Conservation (phyloP, 768 basidiomycete genomes). For the Porpolomopsis calyptriformis region DNA sequence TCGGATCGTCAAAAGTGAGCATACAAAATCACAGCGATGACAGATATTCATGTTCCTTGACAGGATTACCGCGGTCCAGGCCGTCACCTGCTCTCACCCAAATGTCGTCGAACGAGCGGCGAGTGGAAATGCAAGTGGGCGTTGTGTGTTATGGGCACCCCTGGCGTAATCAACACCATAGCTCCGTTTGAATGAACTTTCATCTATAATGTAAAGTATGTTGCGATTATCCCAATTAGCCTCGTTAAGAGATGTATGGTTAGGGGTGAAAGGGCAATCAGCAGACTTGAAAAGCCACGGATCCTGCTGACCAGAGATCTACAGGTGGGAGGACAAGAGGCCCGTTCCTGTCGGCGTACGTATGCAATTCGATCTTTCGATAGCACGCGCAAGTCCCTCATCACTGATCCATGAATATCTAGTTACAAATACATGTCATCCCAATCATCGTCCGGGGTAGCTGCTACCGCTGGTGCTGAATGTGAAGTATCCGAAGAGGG, state of each 20-base stretch:
- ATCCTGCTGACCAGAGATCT: no score
- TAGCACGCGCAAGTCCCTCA: no score
- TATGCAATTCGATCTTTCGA: no score
- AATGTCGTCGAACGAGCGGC: conserved; percentile 61
- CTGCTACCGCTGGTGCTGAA: conserved; percentile 3
- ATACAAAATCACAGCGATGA: conserved; percentile 6
- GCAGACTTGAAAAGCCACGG: no score
- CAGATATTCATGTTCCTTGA: background rate
- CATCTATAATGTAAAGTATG: background rate
- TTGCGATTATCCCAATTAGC: no score
- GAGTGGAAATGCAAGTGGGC: conserved; percentile 69
- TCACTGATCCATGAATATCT: conserved; percentile 2
- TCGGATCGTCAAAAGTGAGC: conserved; percentile 45
- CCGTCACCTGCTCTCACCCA: conserved; percentile 86
- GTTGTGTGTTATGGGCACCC: conserved; percentile 73
- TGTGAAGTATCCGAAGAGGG: conserved; percentile 7
- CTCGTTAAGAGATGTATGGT: no score
- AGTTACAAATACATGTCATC: conserved; percentile 58
- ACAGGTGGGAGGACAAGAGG: no score
- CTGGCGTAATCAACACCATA: background rate
- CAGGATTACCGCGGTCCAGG: conserved; percentile 75
- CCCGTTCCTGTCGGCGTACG: no score
- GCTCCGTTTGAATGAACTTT: no score
- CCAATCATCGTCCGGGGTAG: conserved; percentile 42
- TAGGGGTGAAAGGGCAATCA: no score